Conservation (phyloP, 192 early-diverging fungal species). For the Phycomyces blakesleeanus region DNA sequence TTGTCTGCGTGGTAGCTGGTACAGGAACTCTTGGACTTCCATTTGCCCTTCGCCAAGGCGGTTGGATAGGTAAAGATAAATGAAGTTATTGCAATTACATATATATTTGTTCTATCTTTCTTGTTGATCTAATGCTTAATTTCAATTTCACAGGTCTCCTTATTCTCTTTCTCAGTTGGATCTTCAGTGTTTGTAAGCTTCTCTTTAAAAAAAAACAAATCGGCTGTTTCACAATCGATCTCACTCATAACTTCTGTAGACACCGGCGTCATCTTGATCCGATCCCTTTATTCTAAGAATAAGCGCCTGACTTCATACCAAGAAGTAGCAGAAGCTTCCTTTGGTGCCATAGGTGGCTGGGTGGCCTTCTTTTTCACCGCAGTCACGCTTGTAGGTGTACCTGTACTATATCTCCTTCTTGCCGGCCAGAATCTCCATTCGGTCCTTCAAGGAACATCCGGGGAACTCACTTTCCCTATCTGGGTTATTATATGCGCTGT, state of each 20-base stretch:
- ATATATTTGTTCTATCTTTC: no score
- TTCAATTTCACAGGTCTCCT: neutral
- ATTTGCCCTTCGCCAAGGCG: conserved; percentile 66
- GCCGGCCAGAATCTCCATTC: conserved; percentile 70
- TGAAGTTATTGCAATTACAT: neutral
- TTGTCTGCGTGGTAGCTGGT: conserved; percentile 68
- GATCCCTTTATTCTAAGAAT: conserved; percentile 25
- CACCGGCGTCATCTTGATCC: conserved; percentile 29
- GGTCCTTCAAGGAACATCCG: conserved; percentile 37
- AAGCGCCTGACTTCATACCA: conserved; percentile 58
- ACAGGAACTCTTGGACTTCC: conserved; percentile 85
- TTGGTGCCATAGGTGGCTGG: conserved; percentile 59
- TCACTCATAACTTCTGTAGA: conserved; percentile 13
- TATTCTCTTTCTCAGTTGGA: conserved; percentile 26
- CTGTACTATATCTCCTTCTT: conserved; percentile 69
- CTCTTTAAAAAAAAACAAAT: neutral
- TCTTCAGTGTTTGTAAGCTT: conserved; percentile 15
- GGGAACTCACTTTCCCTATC: conserved; percentile 40
- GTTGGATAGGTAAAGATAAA: conserved; percentile 37
- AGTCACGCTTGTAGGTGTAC: conserved; percentile 65
- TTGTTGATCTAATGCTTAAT: neutral
- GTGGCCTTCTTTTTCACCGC: conserved; percentile 63
- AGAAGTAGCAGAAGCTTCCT: conserved; percentile 70
- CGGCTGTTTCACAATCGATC: neutral
- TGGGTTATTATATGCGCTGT: conserved; percentile 66